These are phyloP conservation scores for Cenchrus americanus DNA, from an alignment of 176 grass and related monocot genomes.

Conservation along the genomic window DNA sequence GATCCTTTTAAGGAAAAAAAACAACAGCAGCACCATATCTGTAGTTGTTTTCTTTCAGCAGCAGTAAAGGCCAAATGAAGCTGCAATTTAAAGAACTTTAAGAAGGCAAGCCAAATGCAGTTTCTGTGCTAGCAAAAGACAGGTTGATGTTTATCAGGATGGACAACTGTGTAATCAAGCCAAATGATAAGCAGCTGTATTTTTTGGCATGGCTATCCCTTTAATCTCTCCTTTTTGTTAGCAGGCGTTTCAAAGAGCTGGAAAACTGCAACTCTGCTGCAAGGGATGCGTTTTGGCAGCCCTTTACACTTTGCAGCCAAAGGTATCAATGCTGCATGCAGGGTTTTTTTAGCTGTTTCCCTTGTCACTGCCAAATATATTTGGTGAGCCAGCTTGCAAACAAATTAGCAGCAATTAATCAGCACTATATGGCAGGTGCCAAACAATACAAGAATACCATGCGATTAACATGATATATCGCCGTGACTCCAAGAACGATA, in stretches of 20 bases:
- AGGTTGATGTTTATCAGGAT: neutral
- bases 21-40: neutral
- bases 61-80: slow-evolving; percentile 17
- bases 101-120: neutral
- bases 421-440: too few species aligned
- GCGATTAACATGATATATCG: neutral
- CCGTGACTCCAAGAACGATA: neutral
- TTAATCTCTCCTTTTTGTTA: neutral
- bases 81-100: neutral
- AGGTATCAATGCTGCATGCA: neutral
- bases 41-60: neutral
- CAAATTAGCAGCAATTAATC: neutral
- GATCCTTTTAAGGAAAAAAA: neutral
- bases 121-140: neutral
- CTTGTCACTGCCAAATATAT: neutral
- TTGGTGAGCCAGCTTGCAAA: slow-evolving; percentile 1
- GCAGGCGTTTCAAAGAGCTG: slow-evolving; percentile 10
- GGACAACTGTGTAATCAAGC: neutral
- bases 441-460: neutral
- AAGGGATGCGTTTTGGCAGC: neutral
- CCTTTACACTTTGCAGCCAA: neutral
- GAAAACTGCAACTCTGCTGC: slow-evolving; percentile 5
- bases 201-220: neutral
- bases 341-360: neutral
- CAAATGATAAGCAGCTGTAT: neutral